phyloP scores from a whole-genome alignment of 2,329 filamentous ascomycete genomes.

The Diplodia sapinea region DNA sequence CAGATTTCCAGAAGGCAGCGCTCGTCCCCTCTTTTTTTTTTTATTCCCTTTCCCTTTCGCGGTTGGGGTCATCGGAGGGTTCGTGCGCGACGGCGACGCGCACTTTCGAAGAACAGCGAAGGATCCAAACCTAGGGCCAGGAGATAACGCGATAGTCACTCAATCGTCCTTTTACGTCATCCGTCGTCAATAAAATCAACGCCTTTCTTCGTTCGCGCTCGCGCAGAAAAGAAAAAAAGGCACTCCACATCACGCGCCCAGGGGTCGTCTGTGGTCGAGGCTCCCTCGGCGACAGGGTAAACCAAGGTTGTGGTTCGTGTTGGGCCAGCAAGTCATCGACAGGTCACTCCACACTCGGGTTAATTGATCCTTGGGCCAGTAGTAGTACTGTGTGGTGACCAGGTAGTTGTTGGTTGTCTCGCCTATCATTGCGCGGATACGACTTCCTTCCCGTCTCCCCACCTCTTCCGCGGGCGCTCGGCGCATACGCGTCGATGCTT shows the following conservation, averaged over 20 bases:
- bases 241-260: background rate
- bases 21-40: background rate
- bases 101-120: background rate
- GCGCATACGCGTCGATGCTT: too few species aligned
- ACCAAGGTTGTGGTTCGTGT: background rate
- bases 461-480: too few species aligned
- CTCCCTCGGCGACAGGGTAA: background rate
- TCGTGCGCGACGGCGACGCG: background rate
- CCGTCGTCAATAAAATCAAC: background rate
- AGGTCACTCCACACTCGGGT: background rate
- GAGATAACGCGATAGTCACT: background rate
- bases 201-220: background rate
- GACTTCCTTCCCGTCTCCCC: background rate
- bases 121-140: background rate
- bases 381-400: background rate
- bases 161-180: background rate
- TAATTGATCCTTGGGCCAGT: background rate
- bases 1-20: background rate
- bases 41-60: too few species aligned
- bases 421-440: background rate
- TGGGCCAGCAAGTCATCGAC: background rate
- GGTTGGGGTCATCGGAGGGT: background rate
- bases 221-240: background rate
- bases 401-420: background rate
- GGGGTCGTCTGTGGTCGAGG: background rate